phyloP scores from a whole-genome alignment of 2,329 filamentous ascomycete species.

The Bisporella sp. region DNA sequence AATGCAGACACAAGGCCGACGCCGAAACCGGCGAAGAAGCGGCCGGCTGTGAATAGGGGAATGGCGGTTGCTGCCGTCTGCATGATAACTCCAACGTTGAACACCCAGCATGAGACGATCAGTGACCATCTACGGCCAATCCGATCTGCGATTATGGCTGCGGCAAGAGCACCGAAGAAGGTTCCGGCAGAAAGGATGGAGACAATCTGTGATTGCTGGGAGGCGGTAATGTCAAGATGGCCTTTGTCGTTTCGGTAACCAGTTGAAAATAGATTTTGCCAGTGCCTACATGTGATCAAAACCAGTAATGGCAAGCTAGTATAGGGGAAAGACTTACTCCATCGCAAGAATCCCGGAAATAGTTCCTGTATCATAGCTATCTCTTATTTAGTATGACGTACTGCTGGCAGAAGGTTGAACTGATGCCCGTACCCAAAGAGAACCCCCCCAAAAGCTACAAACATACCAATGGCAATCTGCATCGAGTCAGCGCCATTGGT shows the following conservation, averaged over 20 bases:
- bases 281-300: not conserved
- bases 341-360: not conserved
- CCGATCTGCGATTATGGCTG: slow-evolving; percentile 69
- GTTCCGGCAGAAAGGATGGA: slow-evolving; percentile 65
- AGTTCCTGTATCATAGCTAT: not conserved
- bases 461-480: not conserved
- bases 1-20: not conserved
- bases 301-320: not conserved
- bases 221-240: slow-evolving; percentile 49
- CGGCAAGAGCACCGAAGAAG: slow-evolving; percentile 74
- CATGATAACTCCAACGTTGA: slow-evolving; percentile 57
- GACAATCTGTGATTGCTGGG: slow-evolving; percentile 41
- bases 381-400: not conserved
- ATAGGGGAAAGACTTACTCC: not conserved
- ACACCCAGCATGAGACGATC: slow-evolving; percentile 54
- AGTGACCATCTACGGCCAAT: slow-evolving; percentile 66
- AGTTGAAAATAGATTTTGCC: not conserved
- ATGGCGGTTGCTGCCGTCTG: slow-evolving; percentile 49
- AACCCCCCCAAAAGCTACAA: not conserved
- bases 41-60: slow-evolving; percentile 26
- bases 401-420: not conserved
- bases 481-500: not conserved
- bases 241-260: not conserved
- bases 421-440: not conserved
- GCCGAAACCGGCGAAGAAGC: not conserved